Evolutionary conservation across 495 filamentous ascomycete genomes (phyloP).

Genomic region (Penicillium subrubescens): DNA sequence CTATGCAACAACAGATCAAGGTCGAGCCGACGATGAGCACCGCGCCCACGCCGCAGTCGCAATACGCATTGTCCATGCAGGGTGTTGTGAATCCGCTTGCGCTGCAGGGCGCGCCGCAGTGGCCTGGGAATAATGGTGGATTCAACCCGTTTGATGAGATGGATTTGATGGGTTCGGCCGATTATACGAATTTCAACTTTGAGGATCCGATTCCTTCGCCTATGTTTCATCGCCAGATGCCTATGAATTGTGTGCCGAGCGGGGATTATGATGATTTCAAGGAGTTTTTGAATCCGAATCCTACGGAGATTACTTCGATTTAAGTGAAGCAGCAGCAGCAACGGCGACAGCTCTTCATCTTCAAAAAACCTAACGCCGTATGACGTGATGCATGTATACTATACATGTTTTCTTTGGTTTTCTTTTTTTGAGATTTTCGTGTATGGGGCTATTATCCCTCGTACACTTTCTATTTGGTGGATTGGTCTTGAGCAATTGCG

Average conservation of each 20-base stretch:
- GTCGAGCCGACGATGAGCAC: conserved; percentile 30
- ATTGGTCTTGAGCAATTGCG: conserved; percentile 19
- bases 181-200: conserved; percentile 39
- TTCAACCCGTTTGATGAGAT: conserved; percentile 46
- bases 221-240: conserved; percentile 42
- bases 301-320: conserved; percentile 47
- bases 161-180: conserved; percentile 40
- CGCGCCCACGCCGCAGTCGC: conserved; percentile 21
- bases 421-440: conserved; percentile 9
- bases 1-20: conserved; percentile 28
- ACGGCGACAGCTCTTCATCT: not conserved
- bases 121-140: conserved; percentile 25
- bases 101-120: conserved; percentile 36
- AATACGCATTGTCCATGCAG: conserved; percentile 33
- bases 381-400: conserved; percentile 45
- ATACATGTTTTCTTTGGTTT: conserved; percentile 32
- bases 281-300: conserved; percentile 47
- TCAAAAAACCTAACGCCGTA: conserved; percentile 28
- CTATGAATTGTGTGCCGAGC: conserved; percentile 43
- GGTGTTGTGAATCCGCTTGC: conserved; percentile 46
- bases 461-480: conserved; percentile 3
- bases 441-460: conserved; percentile 24
- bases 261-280: conserved; percentile 47
- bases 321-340: conserved; percentile 11
- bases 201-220: conserved; percentile 43